Evolutionary conservation across 139 green algal species (phyloP), one percentile per base, ranked within the genome.

Genomic region (Closterium sp.): DNA sequence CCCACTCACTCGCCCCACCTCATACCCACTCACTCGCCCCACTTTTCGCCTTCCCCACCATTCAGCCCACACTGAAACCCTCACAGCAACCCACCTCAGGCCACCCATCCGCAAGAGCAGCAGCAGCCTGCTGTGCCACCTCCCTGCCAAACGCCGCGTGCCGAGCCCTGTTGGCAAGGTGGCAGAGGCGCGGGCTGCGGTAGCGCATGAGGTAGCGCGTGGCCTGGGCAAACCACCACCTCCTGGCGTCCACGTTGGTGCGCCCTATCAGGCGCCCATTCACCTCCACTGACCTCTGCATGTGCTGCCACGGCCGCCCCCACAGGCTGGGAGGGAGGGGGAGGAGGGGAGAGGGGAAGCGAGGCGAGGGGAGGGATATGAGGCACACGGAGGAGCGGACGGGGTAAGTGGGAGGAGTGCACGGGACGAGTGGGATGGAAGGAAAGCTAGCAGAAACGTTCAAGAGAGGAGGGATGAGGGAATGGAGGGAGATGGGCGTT

Each of bases 151-250:
- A 90, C 27, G 88, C 29, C 9, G 22, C 30, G 89, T 91, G 29
- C 0, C 89, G 89, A 9, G 31, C 89, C 30, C 88, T 19, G 89
- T 91, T 91, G 32, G 24, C 10, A 4, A 90, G 70, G 2, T 13
- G 27, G 38, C 89, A 91, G 2, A 91, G 73, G 30, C 19, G 24
- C 2, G 11, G 28, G 89, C 28, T 89, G 89, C 32, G 89, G 28
- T 50, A 87, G 30, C 89, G 89, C 30, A 90, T 34, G 27, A 91
- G 89, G 31, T 91, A 91, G n/a, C 89, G 29, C 9, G 73, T 34
- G 28, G 89, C 89, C 89, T 92, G 89, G 19, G 89, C 89, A 1
- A 31, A 32, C 89, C 89, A 92, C 89, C 89, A 92, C 0, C 89
- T 70, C 29, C 87, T 34, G 29, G n/a, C 31, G 29, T 90, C 90